Conservation (phyloP, 495 filamentous ascomycete genomes). For the Tuber magnatum region DNA sequence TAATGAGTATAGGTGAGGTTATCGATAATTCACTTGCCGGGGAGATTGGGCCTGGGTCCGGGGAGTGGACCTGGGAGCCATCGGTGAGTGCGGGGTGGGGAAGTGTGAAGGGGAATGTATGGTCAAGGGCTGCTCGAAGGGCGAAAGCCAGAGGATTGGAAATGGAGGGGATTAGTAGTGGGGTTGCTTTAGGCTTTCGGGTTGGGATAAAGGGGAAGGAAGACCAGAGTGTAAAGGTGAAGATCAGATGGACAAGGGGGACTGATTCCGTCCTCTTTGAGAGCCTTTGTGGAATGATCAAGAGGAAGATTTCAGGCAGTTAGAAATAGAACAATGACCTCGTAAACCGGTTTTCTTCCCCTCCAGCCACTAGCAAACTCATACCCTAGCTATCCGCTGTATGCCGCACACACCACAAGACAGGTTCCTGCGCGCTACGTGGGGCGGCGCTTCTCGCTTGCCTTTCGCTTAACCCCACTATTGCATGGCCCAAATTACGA, state of each 20-base stretch:
- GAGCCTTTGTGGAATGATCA: slow-evolving; percentile 78
- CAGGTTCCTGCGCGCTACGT: not conserved
- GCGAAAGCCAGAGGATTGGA: slow-evolving; percentile 43
- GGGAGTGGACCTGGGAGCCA: slow-evolving; percentile 46
- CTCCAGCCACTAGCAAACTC: not conserved
- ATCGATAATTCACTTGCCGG: slow-evolving; percentile 45
- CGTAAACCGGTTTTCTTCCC: not conserved
- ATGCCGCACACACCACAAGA: not conserved
- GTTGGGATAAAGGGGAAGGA: slow-evolving; percentile 18
- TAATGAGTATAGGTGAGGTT: slow-evolving; percentile 39
- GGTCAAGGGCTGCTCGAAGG: slow-evolving; percentile 60
- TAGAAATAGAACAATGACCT: not conserved
- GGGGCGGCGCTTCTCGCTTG: not conserved
- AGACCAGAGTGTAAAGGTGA: slow-evolving; percentile 22
- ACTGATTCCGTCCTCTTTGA: slow-evolving; percentile 70
- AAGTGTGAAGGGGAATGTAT: slow-evolving; percentile 58
- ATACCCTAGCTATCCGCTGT: not conserved
- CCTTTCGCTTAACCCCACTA: not conserved
- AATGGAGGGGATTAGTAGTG: slow-evolving; percentile 37
- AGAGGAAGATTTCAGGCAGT: slow-evolving; percentile 34
- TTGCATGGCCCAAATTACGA: not conserved
- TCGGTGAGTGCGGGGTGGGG: slow-evolving; percentile 41
- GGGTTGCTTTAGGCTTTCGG: slow-evolving; percentile 47
- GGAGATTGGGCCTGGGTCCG: slow-evolving; percentile 49
- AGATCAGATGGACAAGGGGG: slow-evolving; percentile 69